Evolutionary conservation across 2,329 filamentous ascomycete genomes (phyloP).

Genomic region (Onygena corvina): DNA sequence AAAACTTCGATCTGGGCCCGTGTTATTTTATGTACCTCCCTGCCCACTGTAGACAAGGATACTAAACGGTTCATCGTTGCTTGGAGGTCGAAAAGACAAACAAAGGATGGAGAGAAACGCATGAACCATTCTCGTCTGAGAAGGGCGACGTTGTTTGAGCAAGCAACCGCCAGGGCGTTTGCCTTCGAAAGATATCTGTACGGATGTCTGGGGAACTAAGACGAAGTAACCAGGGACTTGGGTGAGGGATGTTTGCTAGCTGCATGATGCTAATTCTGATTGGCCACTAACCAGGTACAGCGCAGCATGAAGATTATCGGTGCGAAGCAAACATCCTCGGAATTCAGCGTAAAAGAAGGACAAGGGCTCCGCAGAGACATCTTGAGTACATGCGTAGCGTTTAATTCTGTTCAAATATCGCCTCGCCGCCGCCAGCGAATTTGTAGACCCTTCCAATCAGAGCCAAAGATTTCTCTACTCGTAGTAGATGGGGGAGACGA

Average conservation of each 20-base stretch:
- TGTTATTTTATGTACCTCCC: slow-evolving; percentile 3
- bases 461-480: neutral
- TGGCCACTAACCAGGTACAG: neutral
- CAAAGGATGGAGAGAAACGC: neutral
- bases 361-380: neutral
- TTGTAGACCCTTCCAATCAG: neutral
- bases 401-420: neutral
- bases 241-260: slow-evolving; percentile 5
- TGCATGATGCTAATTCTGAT: neutral
- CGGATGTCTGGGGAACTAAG: neutral
- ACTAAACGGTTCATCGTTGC: neutral
- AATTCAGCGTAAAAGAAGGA: neutral
- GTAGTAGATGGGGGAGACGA: neutral
- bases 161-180: slow-evolving; percentile 7
- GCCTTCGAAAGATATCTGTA: slow-evolving; percentile 2
- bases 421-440: neutral
- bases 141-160: neutral
- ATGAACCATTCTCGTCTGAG: neutral
- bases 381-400: neutral
- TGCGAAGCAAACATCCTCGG: slow-evolving; percentile 7
- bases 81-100: neutral
- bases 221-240: neutral
- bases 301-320: neutral
- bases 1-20: neutral
- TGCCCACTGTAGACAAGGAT: neutral